Evolutionary conservation across 805 yeast species (phyloP).

Genomic region (Starmerella gropengiesseri): DNA sequence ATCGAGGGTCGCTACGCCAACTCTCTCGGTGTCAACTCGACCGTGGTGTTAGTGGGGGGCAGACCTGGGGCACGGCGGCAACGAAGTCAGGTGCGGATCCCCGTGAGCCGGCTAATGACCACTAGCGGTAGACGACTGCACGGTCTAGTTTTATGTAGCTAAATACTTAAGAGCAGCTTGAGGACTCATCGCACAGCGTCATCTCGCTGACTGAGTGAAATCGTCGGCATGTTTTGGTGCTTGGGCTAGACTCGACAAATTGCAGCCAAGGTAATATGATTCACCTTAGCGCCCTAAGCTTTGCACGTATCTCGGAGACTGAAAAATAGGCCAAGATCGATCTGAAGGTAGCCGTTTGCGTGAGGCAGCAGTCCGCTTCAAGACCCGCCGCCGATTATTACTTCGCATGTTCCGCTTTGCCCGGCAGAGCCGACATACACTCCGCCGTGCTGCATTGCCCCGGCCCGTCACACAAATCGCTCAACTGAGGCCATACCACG

Average conservation of each 20-base stretch:
- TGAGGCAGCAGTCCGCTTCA: too few relatives aligned
- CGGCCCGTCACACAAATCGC: background rate
- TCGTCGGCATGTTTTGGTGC: too few relatives aligned
- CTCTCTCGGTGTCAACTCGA: too few relatives aligned
- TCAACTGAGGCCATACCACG: background rate
- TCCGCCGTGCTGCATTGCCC: background rate
- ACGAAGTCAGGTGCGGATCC: background rate
- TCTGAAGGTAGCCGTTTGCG: too few relatives aligned
- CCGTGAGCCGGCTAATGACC: background rate
- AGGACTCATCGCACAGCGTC: background rate
- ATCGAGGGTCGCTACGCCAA: too few relatives aligned
- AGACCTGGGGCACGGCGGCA: background rate
- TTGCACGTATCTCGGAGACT: conserved; percentile 3
- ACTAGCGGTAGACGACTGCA: background rate
- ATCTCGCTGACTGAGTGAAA: too few relatives aligned
- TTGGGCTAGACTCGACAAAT: too few relatives aligned
- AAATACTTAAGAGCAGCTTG: too few relatives aligned
- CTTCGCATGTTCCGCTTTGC: conserved; percentile 2
- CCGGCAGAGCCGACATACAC: background rate
- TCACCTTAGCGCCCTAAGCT: background rate
- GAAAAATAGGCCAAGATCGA: background rate
- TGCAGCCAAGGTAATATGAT: too few relatives aligned
- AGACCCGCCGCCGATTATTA: background rate
- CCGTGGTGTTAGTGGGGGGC: background rate
- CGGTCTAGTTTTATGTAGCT: too few relatives aligned